Conservation (phyloP, 179 eudicot genomes). For the Camellia oleifera region DNA sequence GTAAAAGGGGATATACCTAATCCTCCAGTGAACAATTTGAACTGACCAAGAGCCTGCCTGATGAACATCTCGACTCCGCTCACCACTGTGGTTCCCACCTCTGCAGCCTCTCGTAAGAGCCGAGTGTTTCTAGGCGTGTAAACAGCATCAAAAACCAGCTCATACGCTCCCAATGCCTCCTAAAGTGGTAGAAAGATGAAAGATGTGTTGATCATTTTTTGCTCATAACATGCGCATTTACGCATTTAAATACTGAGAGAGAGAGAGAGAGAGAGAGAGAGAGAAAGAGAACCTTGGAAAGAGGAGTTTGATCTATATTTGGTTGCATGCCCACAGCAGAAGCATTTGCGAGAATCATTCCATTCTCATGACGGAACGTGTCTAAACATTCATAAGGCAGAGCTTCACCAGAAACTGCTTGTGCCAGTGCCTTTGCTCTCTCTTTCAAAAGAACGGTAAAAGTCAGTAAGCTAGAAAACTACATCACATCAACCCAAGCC, state of each 20-base stretch:
- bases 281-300: conserved; percentile 33
- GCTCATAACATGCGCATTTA: background rate
- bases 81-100: conserved; percentile 43
- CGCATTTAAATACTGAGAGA: background rate
- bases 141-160: conserved; percentile 48
- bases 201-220: background rate
- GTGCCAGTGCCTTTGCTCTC: conserved; percentile 40
- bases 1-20: conserved; percentile 25
- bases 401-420: conserved; percentile 40
- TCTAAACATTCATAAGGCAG: conserved; percentile 27
- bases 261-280: background rate
- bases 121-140: conserved; percentile 52
- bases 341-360: conserved; percentile 45
- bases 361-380: conserved; percentile 27
- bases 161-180: conserved; percentile 43
- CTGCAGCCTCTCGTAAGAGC: conserved; percentile 46
- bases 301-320: conserved; percentile 32
- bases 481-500: background rate
- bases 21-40: conserved; percentile 49
- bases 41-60: conserved; percentile 53
- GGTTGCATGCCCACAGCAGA: conserved; percentile 45
- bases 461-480: conserved; percentile 6
- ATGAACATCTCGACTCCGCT: conserved; percentile 57
- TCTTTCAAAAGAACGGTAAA: conserved; percentile 20
- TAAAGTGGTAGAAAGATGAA: conserved; percentile 11